Conservation (phyloP, 345 rosid genomes). For the Carallia pectinifolia region DNA sequence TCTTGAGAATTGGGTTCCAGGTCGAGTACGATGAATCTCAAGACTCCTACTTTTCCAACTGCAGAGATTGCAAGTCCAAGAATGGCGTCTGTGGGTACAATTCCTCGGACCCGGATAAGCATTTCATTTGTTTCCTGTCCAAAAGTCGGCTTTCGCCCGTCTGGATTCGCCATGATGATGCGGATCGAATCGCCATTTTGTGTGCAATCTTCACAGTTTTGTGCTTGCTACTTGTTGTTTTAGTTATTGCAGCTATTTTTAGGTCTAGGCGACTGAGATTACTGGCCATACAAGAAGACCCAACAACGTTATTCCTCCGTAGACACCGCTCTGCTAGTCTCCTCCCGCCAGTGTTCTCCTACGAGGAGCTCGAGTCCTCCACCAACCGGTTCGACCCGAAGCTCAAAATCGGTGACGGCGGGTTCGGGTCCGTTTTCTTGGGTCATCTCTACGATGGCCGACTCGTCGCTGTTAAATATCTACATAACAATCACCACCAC, state of each 20-base stretch:
- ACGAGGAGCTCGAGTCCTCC: conserved; percentile 79
- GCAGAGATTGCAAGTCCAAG: conserved; percentile 45
- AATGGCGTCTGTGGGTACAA: conserved; percentile 78
- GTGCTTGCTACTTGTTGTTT: conserved; percentile 49
- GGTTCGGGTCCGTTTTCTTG: conserved; percentile 82
- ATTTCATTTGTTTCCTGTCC: conserved; percentile 52
- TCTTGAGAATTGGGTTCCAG: conserved; percentile 46
- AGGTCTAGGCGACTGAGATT: conserved; percentile 51
- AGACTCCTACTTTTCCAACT: conserved; percentile 58
- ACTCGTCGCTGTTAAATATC: conserved; percentile 78
- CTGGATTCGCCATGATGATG: conserved; percentile 34
- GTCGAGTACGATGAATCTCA: conserved; percentile 68
- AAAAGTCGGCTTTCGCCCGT: conserved; percentile 35
- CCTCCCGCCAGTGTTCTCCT: conserved; percentile 88
- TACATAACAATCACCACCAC: conserved; percentile 58
- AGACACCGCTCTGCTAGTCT: conserved; percentile 67
- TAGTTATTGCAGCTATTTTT: conserved; percentile 43
- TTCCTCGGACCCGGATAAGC: conserved; percentile 50
- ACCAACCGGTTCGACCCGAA: conserved; percentile 75
- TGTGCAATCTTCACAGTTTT: conserved; percentile 50
- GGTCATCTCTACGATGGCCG: conserved; percentile 73
- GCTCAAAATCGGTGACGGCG: conserved; percentile 89
- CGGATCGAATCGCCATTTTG: conserved; percentile 43
- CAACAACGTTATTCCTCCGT: conserved; percentile 69
- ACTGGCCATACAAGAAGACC: conserved; percentile 60